Conservation (phyloP, 1,284 basidiomycete genomes). For the Malassezia yamatoensis region DNA sequence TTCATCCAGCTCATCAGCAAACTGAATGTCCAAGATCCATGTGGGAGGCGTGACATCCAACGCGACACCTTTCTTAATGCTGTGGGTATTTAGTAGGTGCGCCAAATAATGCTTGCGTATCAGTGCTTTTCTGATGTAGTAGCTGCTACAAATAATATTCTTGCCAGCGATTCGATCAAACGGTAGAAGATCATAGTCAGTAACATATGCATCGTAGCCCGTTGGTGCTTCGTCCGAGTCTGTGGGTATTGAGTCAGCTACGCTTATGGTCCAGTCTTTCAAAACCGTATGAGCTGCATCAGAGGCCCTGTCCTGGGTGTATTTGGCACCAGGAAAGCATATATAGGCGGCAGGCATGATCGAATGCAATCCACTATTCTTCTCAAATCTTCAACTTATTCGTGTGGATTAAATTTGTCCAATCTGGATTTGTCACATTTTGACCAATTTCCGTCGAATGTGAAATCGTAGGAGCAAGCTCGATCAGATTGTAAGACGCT, state of each 20-base stretch:
- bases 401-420: background rate
- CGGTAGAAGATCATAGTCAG: conserved; percentile 42
- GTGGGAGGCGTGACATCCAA: conserved; percentile 58
- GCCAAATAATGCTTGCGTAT: conserved; percentile 92
- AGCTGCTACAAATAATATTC: conserved; percentile 58
- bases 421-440: background rate
- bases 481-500: too few relatives aligned
- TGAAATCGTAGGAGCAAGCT: too few relatives aligned
- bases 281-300: conserved; percentile 24
- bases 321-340: conserved; percentile 37
- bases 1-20: conserved; percentile 90
- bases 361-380: too few relatives aligned
- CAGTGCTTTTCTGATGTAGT: conserved; percentile 79
- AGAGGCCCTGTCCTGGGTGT: conserved; percentile 34
- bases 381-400: too few relatives aligned
- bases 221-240: conserved; percentile 1
- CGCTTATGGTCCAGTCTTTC: conserved; percentile 24
- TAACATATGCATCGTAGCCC: conserved; percentile 23
- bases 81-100: conserved; percentile 55
- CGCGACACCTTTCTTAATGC: conserved; percentile 18
- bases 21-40: conserved; percentile 79
- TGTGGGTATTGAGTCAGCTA: background rate
- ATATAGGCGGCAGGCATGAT: conserved; percentile 23
- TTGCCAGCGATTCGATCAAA: conserved; percentile 29
- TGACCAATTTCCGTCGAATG: too few relatives aligned